Base-by-base conservation (phyloP, 2,329 filamentous ascomycete genomes). In the Trichoderma gracile region DNA sequence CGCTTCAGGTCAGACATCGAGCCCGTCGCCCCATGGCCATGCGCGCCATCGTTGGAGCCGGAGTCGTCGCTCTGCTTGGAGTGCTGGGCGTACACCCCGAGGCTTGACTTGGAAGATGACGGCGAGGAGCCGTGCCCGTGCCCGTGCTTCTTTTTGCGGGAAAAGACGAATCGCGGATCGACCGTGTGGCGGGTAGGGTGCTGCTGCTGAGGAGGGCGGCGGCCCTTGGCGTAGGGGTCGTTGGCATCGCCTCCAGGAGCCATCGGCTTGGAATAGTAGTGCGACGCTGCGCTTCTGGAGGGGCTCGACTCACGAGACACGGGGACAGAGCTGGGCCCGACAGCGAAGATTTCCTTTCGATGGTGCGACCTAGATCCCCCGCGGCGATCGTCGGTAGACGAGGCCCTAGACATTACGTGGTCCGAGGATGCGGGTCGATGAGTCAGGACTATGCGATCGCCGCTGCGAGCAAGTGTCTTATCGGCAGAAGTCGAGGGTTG, bases 1-100 rank as follows among this genome's bases (percentile, higher is more conserved):
- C 95, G 86, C 79, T 97, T 97, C 66, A 99, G 78, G 71, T 98
- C 94, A 3, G 91, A 89, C 90, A 98, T 98, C 5, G 95, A 97
- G 23, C 90, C 88, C 66, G 91, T 86, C 57, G 70, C 65, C 9
- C 68, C 67, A n/a, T 73, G 71, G 23, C 71, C 68, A 38, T 67
- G 68, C 7, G 68, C 65, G 68, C 56, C 56, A 10, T 66, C 64
- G 27, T 21, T 64, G 17, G 60, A 58, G n/a, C 62, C 49, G 12
- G 60, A 55, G 12, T 66, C 64, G 10, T 66, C 64, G 23, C 54
- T 56, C 21, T 30, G 43, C 64, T 57, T 64, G 19, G 46, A 49
- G n/a, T 65, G 65, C 43, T 65, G 65, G 17, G 71, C 69, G 58
- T 76, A 77, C 10, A 76, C 68, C n/a, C 73, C 78, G 56, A 84